A percentile compares a stretch with the other conserved stretches of the same genome.
Conservation (phyloP, 768 basidiomycete genomes). For the Tephrocybe sp. region DNA sequence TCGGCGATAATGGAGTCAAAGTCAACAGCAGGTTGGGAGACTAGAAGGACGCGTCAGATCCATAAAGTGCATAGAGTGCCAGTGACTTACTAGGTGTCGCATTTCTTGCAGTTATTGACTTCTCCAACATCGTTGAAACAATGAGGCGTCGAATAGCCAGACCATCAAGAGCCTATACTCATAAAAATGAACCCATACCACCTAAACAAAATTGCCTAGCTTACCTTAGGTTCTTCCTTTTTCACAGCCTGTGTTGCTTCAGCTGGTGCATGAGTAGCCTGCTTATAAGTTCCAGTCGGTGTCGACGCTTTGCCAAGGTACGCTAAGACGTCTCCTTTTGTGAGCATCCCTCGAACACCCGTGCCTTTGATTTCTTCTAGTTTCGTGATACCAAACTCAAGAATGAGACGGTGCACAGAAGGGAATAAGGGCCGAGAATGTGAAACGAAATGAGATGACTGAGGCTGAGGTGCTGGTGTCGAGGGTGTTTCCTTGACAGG, state of each 20-base stretch:
- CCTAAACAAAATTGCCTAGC: not conserved
- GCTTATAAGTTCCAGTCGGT: constrained; percentile 74
- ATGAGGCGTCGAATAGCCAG: constrained; percentile 63
- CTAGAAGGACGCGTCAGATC: constrained; percentile 26
- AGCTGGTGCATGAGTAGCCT: constrained; percentile 26
- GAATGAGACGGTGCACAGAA: constrained; percentile 79
- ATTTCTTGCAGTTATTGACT: constrained; percentile 48
- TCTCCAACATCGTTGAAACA: constrained; percentile 55
- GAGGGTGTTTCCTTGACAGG: constrained; percentile 23
- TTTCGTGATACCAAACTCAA: constrained; percentile 58
- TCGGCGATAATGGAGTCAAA: constrained; percentile 78
- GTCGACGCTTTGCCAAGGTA: constrained; percentile 80
- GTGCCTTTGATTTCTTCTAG: constrained; percentile 78
- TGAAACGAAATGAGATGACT: constrained; percentile 33
- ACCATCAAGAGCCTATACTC: constrained; percentile 54
- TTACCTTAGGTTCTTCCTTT: constrained; percentile 29
- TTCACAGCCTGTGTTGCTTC: constrained; percentile 32
- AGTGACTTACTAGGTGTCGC: constrained; percentile 35
- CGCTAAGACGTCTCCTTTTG: constrained; percentile 92
- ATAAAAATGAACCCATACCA: not conserved
- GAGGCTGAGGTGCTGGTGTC: constrained; percentile 25
- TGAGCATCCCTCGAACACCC: constrained; percentile 89
- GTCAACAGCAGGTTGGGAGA: constrained; percentile 38
- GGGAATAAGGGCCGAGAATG: constrained; percentile 82
- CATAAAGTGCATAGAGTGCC: not conserved